Evolutionary conservation across 352 stramenopile species (phyloP).

Genomic region (Vaucheria bursata): DNA sequence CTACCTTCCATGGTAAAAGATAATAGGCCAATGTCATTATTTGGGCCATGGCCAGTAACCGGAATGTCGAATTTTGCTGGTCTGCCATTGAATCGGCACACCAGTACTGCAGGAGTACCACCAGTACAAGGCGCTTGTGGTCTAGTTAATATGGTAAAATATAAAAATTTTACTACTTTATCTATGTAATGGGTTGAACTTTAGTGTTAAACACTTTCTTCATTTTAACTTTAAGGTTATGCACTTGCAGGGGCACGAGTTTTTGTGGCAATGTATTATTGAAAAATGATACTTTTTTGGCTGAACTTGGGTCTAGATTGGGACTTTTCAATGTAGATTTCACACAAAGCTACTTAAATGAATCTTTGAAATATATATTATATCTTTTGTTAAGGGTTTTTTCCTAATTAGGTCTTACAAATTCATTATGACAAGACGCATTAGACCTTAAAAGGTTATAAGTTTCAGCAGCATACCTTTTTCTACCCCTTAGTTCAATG

Average conservation of each 20-base stretch:
- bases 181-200: background rate
- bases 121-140: constrained; percentile 35
- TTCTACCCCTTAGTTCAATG: too few relatives aligned
- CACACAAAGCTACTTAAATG: background rate
- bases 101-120: constrained; percentile 33
- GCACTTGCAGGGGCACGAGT: background rate
- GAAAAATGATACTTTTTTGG: too few relatives aligned
- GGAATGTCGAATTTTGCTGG: constrained; percentile 40
- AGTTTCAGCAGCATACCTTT: too few relatives aligned
- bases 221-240: background rate
- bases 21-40: background rate
- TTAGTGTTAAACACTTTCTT: background rate
- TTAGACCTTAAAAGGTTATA: too few relatives aligned
- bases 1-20: background rate
- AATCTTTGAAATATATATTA: too few relatives aligned
- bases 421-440: too few relatives aligned
- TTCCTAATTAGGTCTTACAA: too few relatives aligned
- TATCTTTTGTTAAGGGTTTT: too few relatives aligned
- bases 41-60: constrained; percentile 9
- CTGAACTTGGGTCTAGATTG: background rate
- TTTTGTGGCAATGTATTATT: too few relatives aligned
- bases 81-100: constrained; percentile 32
- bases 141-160: constrained; percentile 33
- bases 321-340: background rate
- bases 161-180: background rate